Percentiles rank a stretch among this genome's conserved stretches.
phyloP scores from a whole-genome alignment of 441 rosid genomes.

The Gossypium davidsonii region DNA sequence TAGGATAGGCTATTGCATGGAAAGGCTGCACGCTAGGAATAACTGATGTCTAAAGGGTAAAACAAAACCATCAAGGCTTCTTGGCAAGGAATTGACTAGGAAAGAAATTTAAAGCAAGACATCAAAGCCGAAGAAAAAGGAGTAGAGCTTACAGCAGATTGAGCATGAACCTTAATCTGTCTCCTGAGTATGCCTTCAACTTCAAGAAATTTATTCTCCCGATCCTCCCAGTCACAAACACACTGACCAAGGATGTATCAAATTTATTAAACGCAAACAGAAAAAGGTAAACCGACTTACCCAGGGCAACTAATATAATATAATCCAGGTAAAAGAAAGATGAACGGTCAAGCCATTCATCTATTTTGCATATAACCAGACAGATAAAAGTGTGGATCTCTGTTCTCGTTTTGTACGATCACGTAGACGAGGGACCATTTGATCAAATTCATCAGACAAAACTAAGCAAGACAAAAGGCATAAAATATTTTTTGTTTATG shows the following conservation, averaged over 20 bases:
- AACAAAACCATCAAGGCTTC: not conserved
- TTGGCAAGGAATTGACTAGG: not conserved
- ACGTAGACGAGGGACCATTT: not conserved
- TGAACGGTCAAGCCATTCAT: not conserved
- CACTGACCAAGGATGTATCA: constrained; percentile 35
- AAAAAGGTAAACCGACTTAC: not conserved
- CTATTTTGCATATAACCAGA: not conserved
- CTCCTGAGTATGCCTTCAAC: constrained; percentile 85
- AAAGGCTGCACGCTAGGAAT: too few relatives aligned
- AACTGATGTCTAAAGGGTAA: constrained; percentile 9
- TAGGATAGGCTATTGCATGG: too few relatives aligned
- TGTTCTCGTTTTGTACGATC: not conserved
- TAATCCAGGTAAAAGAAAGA: not conserved
- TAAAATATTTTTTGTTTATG: not conserved
- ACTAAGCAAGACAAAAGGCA: not conserved
- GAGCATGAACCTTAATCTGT: constrained; percentile 65
- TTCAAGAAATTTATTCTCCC: constrained; percentile 74
- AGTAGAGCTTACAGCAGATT: not conserved
- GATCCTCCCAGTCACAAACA: constrained; percentile 94
- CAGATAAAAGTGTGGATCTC: not conserved
- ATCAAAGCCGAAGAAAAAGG: not conserved
- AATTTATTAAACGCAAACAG: not conserved
- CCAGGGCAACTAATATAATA: not conserved
- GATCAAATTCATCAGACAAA: not conserved
- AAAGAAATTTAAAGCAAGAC: not conserved